Conservation (phyloP, 2,329 filamentous ascomycete species). For the Ophiostoma quercus region DNA sequence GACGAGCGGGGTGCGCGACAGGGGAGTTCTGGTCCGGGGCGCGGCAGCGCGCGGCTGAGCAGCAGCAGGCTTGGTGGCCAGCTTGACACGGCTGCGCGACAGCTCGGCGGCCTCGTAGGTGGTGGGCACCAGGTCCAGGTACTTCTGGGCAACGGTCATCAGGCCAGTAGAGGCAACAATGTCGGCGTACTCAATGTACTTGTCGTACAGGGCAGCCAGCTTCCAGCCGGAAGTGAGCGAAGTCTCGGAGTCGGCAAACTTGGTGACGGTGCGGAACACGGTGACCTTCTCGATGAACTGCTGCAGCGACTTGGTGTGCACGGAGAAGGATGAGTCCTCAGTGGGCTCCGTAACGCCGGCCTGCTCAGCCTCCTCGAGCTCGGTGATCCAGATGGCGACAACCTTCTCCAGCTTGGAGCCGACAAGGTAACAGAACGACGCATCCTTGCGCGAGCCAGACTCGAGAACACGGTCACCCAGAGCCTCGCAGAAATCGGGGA, state of each 20-base stretch:
- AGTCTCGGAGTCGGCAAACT: slow-evolving; percentile 77
- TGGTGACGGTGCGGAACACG: slow-evolving; percentile 88
- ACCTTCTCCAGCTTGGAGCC: slow-evolving; percentile 98
- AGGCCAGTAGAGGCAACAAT: slow-evolving; percentile 88
- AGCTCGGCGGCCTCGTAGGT: slow-evolving; percentile 83
- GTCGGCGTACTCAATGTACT: slow-evolving; percentile 95
- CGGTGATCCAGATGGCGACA: slow-evolving; percentile 85
- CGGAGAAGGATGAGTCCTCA: slow-evolving; percentile 78
- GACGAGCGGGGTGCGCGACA: slow-evolving; percentile 15
- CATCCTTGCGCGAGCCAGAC: slow-evolving; percentile 72
- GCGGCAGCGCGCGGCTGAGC: slow-evolving; percentile 29
- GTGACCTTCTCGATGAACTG: slow-evolving; percentile 98
- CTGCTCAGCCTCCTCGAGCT: slow-evolving; percentile 79
- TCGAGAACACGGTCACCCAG: slow-evolving; percentile 88
- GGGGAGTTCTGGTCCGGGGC: slow-evolving; percentile 6
- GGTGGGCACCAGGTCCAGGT: slow-evolving; percentile 77
- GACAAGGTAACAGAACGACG: slow-evolving; percentile 92
- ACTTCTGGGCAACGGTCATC: slow-evolving; percentile 79
- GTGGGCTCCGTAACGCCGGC: slow-evolving; percentile 63
- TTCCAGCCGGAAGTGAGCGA: slow-evolving; percentile 76
- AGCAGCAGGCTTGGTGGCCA: slow-evolving; percentile 59
- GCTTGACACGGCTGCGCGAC: slow-evolving; percentile 75
- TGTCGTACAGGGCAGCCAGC: slow-evolving; percentile 79
- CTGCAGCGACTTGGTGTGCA: slow-evolving; percentile 83
- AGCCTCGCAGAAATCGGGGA: slow-evolving; percentile 89